Percentiles rank a stretch among this genome's conserved stretches.
Conservation (phyloP, 1,284 basidiomycete genomes). For the Trametes pubescens region DNA sequence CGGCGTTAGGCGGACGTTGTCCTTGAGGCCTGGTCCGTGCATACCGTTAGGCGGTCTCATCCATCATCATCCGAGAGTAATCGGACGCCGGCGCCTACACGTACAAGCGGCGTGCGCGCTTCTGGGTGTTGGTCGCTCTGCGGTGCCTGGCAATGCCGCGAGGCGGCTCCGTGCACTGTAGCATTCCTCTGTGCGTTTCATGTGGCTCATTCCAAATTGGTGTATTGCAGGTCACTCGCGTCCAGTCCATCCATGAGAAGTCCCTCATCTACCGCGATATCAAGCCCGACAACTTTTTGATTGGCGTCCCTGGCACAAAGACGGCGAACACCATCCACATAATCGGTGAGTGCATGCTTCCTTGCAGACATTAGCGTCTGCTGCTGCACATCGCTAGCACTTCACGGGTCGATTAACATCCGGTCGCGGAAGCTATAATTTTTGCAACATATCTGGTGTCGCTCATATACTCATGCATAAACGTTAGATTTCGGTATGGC, state of each 20-base stretch:
- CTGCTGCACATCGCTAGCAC: background rate
- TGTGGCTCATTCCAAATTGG: slow-evolving; percentile 5
- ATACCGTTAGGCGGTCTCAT: slow-evolving; percentile 22
- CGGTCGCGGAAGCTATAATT: background rate
- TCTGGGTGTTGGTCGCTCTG: slow-evolving; percentile 12
- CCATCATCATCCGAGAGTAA: slow-evolving; percentile 21
- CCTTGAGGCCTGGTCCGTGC: slow-evolving; percentile 18
- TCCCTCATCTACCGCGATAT: slow-evolving; percentile 99
- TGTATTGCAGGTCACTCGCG: slow-evolving; percentile 83
- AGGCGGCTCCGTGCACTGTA: background rate
- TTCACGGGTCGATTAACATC: background rate
- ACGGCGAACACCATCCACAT: slow-evolving; percentile 91
- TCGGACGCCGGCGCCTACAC: slow-evolving; percentile 27
- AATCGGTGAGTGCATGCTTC: slow-evolving; percentile 66
- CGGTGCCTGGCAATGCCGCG: background rate
- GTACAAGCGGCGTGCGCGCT: slow-evolving; percentile 25
- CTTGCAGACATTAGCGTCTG: background rate
- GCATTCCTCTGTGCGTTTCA: background rate
- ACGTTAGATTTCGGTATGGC: slow-evolving; percentile 93
- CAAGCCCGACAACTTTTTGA: slow-evolving; percentile 99
- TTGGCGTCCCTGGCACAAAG: slow-evolving; percentile 94
- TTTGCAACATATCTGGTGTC: background rate
- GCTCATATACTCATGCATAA: background rate
- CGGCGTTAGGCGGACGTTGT: slow-evolving; percentile 8
- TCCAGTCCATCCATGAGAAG: slow-evolving; percentile 98